Base-by-base conservation (phyloP, 164 flowering plant genomes). In the Vitis cinerea region DNA sequence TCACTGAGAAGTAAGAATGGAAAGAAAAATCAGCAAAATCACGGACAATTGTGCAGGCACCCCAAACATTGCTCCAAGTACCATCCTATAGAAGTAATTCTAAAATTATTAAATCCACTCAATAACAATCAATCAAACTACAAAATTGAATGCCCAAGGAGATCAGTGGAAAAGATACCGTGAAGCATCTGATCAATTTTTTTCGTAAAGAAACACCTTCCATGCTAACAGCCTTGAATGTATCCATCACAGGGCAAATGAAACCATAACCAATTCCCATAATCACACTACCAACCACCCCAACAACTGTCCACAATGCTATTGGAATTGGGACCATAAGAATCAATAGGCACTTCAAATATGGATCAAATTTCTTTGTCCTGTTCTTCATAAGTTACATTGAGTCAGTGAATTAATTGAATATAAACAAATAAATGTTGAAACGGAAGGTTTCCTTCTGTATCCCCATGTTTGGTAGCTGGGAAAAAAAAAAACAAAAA, bases 21-120 rank as follows among this genome's bases (percentile, higher is more conserved):
- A 63, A 72, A 52, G 73, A 76, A 44, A 76, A 64, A 69, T 76
- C 79, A 29, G 70, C 75, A 66, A 68, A 71, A 50, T 72, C 75
- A 8, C 70, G 70, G 8, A 72, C 73, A 47, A 58, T 52, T 0
- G 72, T 76, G 65, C 75, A 76, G 44, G 75, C 75, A 51, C 75
- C 79, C 72, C 54, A 59, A 27, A 74, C 49, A 56, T 65, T 69
- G 48, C 65, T 63, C 65, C 68, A 64, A 64, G 72, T 64, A 17
- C 77, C 77, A 74, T 69, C 77, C 72, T 74, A 54, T 27, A 58
- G 10, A 53, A 17, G 50, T 16, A 29, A n/a, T 63, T 57, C 11
- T 17, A 29, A 29, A 62, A 54, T 16, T 3, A 23, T 37, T 55
- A 70, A 17, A 63, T 54, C 47, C 52, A 17, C 7, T 48, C 44